phyloP scores from a whole-genome alignment of 768 basidiomycete species.

The Naganishia randhawae region DNA sequence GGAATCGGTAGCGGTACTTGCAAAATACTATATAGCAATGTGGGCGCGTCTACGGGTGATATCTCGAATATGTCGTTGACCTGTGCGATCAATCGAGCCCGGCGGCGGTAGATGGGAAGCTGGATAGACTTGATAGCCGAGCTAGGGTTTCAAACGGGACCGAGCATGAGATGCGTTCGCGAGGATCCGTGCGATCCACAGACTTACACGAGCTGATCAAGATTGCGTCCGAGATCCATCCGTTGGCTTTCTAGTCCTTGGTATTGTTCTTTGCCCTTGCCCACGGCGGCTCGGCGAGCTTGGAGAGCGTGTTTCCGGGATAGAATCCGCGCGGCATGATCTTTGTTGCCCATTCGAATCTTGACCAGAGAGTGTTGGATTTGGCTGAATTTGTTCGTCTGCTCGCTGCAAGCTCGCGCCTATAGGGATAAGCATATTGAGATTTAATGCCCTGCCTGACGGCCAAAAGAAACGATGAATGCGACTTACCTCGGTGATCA shows the following conservation, averaged over 20 bases:
- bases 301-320: not conserved
- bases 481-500: not conserved
- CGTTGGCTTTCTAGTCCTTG: too few relatives aligned
- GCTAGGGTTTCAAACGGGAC: not conserved
- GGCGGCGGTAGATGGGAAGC: conserved; percentile 52
- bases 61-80: conserved; percentile 83
- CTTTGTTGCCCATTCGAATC: not conserved
- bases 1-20: conserved; percentile 88
- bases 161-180: not conserved
- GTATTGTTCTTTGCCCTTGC: not conserved
- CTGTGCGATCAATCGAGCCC: conserved; percentile 59
- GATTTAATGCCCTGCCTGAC: too few relatives aligned
- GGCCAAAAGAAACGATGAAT: too few relatives aligned
- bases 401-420: conserved; percentile 2
- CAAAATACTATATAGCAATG: conserved; percentile 84
- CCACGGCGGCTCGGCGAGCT: not conserved
- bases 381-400: not conserved
- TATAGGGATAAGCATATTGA: not conserved
- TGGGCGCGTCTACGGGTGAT: conserved; percentile 73
- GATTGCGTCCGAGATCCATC: not conserved
- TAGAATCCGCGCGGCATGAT: not conserved
- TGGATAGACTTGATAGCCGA: conserved; percentile 49
- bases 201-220: not conserved
- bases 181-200: not conserved
- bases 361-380: not conserved